Conservation (phyloP, 208 protist species). For the Acanthamoeba culbertsoni region DNA sequence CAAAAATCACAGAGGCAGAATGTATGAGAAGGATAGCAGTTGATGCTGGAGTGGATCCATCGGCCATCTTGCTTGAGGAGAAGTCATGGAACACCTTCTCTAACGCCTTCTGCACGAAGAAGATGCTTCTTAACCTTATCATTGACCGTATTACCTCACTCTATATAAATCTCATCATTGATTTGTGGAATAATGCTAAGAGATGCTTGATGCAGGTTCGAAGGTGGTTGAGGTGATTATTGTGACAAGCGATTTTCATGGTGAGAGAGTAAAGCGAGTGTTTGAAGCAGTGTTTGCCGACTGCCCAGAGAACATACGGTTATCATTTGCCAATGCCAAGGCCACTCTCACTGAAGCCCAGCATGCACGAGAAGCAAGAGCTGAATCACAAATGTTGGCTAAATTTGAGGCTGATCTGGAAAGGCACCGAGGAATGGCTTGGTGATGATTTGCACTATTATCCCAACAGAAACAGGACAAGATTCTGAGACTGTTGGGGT, state of each 20-base stretch:
- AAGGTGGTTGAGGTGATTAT: slow-evolving; percentile 22
- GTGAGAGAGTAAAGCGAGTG: not conserved
- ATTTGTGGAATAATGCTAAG: not conserved
- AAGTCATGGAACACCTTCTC: slow-evolving; percentile 57
- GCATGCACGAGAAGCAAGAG: not conserved
- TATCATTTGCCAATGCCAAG: slow-evolving; percentile 22
- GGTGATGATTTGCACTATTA: too few species aligned
- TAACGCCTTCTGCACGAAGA: slow-evolving; percentile 58
- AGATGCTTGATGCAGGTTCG: not conserved
- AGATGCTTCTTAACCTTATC: slow-evolving; percentile 5
- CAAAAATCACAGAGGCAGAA: slow-evolving; percentile 40
- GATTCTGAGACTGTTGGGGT: too few species aligned
- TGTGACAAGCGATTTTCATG: slow-evolving; percentile 50
- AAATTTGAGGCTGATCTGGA: slow-evolving; percentile 46
- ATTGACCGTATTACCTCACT: not conserved
- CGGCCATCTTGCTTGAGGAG: slow-evolving; percentile 22
- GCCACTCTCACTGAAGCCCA: slow-evolving; percentile 34
- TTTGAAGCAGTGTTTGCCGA: slow-evolving; percentile 43
- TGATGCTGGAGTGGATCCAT: slow-evolving; percentile 29
- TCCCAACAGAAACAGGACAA: too few species aligned
- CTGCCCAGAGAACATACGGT: not conserved
- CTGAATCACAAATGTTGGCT: slow-evolving; percentile 35
- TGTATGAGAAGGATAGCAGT: slow-evolving; percentile 44
- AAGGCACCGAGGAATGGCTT: not conserved
- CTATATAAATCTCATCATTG: not conserved